Conservation (phyloP, 2,329 filamentous ascomycete species). For the Hypoxylon sp. region DNA sequence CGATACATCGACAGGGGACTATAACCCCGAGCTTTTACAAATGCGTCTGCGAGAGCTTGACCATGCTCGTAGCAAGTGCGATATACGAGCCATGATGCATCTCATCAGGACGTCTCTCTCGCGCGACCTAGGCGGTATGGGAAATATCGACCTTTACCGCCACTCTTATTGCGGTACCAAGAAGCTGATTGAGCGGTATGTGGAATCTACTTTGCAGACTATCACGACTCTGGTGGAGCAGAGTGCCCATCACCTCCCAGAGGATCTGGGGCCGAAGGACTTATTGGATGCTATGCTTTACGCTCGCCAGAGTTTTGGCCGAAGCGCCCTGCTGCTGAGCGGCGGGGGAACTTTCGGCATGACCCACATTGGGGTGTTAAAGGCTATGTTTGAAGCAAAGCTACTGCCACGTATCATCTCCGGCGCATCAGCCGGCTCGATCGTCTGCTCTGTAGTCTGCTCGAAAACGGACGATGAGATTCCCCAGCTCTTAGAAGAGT, state of each 20-base stretch:
- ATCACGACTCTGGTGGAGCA: constrained; percentile 78
- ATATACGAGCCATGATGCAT: constrained; percentile 82
- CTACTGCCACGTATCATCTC: constrained; percentile 89
- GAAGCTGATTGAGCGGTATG: constrained; percentile 86
- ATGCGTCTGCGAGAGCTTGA: constrained; percentile 80
- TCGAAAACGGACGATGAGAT: constrained; percentile 83
- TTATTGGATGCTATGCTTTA: constrained; percentile 77
- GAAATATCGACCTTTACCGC: constrained; percentile 83
- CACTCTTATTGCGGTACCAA: constrained; percentile 91
- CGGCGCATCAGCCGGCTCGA: constrained; percentile 87
- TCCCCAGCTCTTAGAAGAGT: constrained; percentile 74
- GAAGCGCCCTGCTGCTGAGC: constrained; percentile 84
- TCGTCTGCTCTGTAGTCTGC: constrained; percentile 85
- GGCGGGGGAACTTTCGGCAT: constrained; percentile 92
- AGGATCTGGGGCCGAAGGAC: constrained; percentile 69
- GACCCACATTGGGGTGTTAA: constrained; percentile 90
- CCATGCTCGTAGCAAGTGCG: constrained; percentile 76
- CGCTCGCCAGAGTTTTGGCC: constrained; percentile 84
- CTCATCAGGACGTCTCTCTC: constrained; percentile 84
- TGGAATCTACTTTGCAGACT: constrained; percentile 81
- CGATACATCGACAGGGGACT: constrained; percentile 72
- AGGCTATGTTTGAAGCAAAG: constrained; percentile 79
- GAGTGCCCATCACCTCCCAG: constrained; percentile 61
- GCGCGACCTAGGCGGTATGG: constrained; percentile 87
- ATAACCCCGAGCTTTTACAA: constrained; percentile 77